phyloP scores from a whole-genome alignment of 768 basidiomycete species.

The Boletus bicolor region DNA sequence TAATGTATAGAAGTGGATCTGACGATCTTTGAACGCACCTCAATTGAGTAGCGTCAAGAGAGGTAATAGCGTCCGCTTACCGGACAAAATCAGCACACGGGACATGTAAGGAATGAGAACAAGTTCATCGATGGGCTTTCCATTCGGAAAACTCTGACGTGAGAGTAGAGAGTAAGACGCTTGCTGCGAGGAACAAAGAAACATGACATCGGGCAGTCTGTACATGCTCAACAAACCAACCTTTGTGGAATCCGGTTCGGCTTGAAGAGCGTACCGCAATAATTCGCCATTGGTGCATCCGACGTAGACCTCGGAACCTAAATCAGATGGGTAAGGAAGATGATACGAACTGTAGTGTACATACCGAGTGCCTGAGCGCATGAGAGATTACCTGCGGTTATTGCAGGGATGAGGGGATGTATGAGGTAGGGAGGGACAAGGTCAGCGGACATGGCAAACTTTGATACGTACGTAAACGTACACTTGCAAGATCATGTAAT shows the following conservation, averaged over 20 bases:
- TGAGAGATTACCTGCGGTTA: constrained; percentile 26
- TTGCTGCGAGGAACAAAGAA: constrained; percentile 32
- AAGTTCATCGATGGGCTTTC: constrained; percentile 77
- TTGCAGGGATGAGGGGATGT: constrained; percentile 43
- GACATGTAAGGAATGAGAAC: constrained; percentile 73
- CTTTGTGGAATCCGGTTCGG: constrained; percentile 44
- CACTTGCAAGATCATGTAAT: neutral
- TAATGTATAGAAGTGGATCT: constrained; percentile 75
- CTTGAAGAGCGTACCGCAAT: constrained; percentile 71
- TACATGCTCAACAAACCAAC: constrained; percentile 30
- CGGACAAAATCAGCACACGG: constrained; percentile 72
- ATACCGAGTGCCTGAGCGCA: constrained; percentile 60
- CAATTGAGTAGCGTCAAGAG: constrained; percentile 1
- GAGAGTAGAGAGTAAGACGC: constrained; percentile 67
- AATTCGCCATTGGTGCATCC: constrained; percentile 85
- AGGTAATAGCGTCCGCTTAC: constrained; percentile 37
- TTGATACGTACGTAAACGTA: constrained; percentile 25
- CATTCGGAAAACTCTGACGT: constrained; percentile 63
- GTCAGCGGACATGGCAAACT: constrained; percentile 18
- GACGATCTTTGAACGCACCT: constrained; percentile 40
- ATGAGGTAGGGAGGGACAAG: constrained; percentile 62
- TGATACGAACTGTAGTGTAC: constrained; percentile 1
- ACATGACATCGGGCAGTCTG: neutral
- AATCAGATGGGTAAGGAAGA: constrained; percentile 2
- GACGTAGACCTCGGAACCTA: constrained; percentile 83